These are phyloP conservation scores for Cyclotella sp. DNA, from an alignment of 108 stramenopile genomes.

Conservation along the genomic window DNA sequence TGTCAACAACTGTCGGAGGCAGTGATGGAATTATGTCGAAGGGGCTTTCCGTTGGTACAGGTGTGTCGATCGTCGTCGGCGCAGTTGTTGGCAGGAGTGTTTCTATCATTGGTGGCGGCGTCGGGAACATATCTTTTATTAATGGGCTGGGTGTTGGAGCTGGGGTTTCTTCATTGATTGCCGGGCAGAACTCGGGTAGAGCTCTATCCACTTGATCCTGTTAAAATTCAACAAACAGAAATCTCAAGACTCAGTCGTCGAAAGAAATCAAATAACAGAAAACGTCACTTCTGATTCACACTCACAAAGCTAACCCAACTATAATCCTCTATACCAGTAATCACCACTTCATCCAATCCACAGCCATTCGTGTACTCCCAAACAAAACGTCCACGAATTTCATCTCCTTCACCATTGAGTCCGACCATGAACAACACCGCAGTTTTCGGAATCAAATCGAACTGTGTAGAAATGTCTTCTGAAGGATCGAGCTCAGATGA, in stretches of 20 bases:
- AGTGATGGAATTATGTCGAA: background rate
- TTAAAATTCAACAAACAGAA: background rate
- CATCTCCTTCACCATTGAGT: slow-evolving; percentile 25
- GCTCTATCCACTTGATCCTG: slow-evolving; percentile 16
- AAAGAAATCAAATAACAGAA: background rate
- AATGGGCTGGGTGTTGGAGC: slow-evolving; percentile 5
- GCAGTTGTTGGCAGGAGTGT: background rate
- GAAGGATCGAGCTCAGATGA: slow-evolving; percentile 13
- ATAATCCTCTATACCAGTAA: slow-evolving; percentile 11
- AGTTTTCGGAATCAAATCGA: slow-evolving; percentile 28
- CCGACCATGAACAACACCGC: slow-evolving; percentile 33
- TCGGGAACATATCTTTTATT: background rate
- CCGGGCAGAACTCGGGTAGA: slow-evolving; percentile 17
- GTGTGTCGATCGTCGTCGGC: background rate
- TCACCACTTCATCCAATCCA: slow-evolving; percentile 14
- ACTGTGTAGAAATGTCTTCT: slow-evolving; percentile 16
- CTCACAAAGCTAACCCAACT: slow-evolving; percentile 22
- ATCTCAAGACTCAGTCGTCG: background rate
- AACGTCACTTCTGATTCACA: background rate
- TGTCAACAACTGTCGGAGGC: background rate
- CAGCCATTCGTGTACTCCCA: slow-evolving; percentile 28
- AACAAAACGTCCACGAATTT: slow-evolving; percentile 31
- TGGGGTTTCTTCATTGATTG: background rate
- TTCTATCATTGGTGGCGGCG: background rate
- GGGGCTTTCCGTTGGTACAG: background rate